Evolutionary conservation across 768 basidiomycete species (phyloP).

Genomic region (Hygrophoropsis aurantiaca): DNA sequence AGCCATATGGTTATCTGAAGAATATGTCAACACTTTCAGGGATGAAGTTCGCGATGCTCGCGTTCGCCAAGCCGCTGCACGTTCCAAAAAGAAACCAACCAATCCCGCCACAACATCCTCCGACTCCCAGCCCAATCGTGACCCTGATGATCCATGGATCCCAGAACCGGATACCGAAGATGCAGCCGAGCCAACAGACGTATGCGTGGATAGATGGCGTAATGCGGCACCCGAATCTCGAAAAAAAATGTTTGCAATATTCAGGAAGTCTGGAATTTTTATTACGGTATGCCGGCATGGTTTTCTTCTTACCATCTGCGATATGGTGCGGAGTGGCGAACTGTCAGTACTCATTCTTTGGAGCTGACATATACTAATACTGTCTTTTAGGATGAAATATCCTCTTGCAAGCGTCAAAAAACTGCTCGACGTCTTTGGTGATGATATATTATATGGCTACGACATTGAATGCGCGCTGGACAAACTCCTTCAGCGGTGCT

Average conservation of each 20-base stretch:
- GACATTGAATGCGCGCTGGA: slow-evolving; percentile 28
- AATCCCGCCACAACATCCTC: too few species aligned
- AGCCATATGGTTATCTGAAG: background rate
- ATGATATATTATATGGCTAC: too few species aligned
- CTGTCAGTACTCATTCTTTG: slow-evolving; percentile 2
- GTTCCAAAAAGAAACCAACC: too few species aligned
- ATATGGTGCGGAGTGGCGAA: slow-evolving; percentile 1
- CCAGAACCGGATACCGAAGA: too few species aligned
- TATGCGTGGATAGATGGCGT: background rate
- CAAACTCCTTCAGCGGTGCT: slow-evolving; percentile 13
- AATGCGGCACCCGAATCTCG: background rate
- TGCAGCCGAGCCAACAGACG: too few species aligned
- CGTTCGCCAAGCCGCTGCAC: too few species aligned
- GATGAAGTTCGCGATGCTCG: background rate
- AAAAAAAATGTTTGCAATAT: background rate
- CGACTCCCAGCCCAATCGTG: too few species aligned
- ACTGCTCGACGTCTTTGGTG: too few species aligned
- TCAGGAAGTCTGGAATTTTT: background rate
- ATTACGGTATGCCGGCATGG: too few species aligned
- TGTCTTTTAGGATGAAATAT: slow-evolving; percentile 20
- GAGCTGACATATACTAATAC: background rate
- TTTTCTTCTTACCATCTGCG: slow-evolving; percentile 13
- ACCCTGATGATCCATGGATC: too few species aligned
- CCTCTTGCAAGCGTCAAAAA: slow-evolving; percentile 18
- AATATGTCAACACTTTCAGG: background rate